These are phyloP conservation scores for Pyricularia grisea DNA, from an alignment of 2,329 filamentous ascomycete genomes.

Conservation along the genomic window DNA sequence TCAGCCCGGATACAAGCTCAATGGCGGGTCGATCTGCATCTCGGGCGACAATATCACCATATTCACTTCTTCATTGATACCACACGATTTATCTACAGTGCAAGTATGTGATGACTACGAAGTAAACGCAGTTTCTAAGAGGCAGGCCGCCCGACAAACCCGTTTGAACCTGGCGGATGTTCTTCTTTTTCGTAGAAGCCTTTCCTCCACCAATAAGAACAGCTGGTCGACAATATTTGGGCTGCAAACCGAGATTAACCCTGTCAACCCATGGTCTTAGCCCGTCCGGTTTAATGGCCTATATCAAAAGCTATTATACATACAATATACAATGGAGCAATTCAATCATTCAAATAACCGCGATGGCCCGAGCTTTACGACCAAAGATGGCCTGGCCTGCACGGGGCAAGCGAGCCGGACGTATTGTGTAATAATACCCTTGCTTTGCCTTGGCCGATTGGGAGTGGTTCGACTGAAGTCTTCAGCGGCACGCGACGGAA, in stretches of 20 bases:
- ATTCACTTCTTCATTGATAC: not conserved
- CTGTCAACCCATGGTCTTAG: constrained; percentile 20
- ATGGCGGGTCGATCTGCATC: not conserved
- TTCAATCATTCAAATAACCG: not conserved
- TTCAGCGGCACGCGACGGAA: not conserved
- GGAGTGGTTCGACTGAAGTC: not conserved
- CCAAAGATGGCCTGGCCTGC: not conserved
- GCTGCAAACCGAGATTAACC: constrained; percentile 25
- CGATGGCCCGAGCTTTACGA: not conserved
- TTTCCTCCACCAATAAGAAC: not conserved
- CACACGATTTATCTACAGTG: not conserved
- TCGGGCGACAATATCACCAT: not conserved
- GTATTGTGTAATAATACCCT: not conserved
- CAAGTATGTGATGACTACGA: not conserved
- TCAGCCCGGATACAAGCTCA: not conserved
- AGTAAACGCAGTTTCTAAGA: not conserved
- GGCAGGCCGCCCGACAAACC: not conserved
- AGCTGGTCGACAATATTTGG: constrained; percentile 13
- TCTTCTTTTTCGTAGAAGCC: not conserved
- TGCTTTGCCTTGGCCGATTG: not conserved
- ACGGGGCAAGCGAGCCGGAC: not conserved
- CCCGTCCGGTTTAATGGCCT: constrained; percentile 20
- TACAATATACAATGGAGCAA: not conserved
- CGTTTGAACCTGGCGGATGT: not conserved
- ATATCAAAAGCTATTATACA: constrained; percentile 28